These are phyloP conservation scores for Quercus dentata DNA, from an alignment of 306 rosid species.

Conservation along the genomic window DNA sequence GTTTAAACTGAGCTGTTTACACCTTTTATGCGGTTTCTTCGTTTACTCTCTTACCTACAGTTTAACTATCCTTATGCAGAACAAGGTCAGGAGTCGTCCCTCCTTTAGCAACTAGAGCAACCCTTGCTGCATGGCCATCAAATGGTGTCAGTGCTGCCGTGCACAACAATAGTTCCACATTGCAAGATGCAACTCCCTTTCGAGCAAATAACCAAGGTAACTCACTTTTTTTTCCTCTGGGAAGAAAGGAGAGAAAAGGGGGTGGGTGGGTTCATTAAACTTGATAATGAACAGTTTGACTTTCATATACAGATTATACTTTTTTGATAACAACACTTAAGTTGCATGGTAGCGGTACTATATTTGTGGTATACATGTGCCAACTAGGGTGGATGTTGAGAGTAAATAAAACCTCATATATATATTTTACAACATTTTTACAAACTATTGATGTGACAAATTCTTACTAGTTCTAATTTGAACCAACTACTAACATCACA, in stretches of 20 bases:
- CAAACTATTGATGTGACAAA: too few species aligned
- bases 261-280: background rate
- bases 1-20: background rate
- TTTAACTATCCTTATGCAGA: slow-evolving; percentile 40
- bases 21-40: background rate
- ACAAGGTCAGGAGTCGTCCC: slow-evolving; percentile 64
- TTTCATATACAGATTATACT: background rate
- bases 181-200: slow-evolving; percentile 24
- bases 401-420: background rate
- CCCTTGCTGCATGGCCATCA: slow-evolving; percentile 85
- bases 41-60: slow-evolving; percentile 1
- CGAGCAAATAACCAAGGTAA: slow-evolving; percentile 48
- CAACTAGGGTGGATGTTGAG: background rate
- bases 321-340: background rate
- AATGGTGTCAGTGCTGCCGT: slow-evolving; percentile 32
- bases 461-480: too few species aligned
- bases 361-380: background rate
- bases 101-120: slow-evolving; percentile 72
- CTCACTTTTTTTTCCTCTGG: background rate
- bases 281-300: background rate
- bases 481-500: too few species aligned
- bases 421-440: too few species aligned
- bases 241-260: too few species aligned
- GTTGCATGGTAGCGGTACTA: background rate
- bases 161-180: slow-evolving; percentile 17